Conservation (phyloP, 352 stramenopile species). For the Phytophthora megakarya region DNA sequence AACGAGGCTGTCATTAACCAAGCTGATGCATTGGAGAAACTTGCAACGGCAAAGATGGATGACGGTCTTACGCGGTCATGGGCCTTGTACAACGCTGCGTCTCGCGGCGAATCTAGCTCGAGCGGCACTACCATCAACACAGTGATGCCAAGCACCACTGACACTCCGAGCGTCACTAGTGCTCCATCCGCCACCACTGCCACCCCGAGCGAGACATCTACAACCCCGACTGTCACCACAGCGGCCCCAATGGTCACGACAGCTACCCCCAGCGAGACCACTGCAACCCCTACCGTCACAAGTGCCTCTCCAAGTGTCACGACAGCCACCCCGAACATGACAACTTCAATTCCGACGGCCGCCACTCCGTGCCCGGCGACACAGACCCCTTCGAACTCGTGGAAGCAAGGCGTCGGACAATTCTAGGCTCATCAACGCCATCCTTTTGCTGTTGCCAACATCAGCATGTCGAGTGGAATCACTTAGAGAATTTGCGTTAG, state of each 20-base stretch:
- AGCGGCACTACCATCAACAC: slow-evolving; percentile 21
- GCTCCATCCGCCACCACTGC: no score
- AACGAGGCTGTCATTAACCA: slow-evolving; percentile 75
- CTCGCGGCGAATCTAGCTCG: slow-evolving; percentile 26
- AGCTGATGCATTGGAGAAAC: slow-evolving; percentile 46
- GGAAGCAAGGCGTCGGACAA: slow-evolving; percentile 20
- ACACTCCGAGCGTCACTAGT: no score
- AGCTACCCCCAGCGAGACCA: neutral
- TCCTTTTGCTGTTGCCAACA: slow-evolving; percentile 14
- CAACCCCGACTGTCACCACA: neutral
- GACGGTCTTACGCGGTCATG: slow-evolving; percentile 72
- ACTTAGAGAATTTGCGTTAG: slow-evolving; percentile 34
- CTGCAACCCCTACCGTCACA: slow-evolving; percentile 6
- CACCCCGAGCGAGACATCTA: slow-evolving; percentile 4
- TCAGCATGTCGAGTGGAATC: slow-evolving; percentile 35
- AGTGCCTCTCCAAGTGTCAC: slow-evolving; percentile 11
- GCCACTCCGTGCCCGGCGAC: neutral
- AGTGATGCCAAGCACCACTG: slow-evolving; percentile 18
- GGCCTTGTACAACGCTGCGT: slow-evolving; percentile 72
- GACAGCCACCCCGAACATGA: slow-evolving; percentile 3
- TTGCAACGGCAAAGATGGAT: slow-evolving; percentile 59
- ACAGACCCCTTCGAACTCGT: slow-evolving; percentile 6
- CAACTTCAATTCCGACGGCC: neutral
- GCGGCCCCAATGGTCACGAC: slow-evolving; percentile 11
- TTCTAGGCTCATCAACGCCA: slow-evolving; percentile 14